Conservation (phyloP, 2,329 filamentous ascomycete species). For the Colletotrichum shisoi region DNA sequence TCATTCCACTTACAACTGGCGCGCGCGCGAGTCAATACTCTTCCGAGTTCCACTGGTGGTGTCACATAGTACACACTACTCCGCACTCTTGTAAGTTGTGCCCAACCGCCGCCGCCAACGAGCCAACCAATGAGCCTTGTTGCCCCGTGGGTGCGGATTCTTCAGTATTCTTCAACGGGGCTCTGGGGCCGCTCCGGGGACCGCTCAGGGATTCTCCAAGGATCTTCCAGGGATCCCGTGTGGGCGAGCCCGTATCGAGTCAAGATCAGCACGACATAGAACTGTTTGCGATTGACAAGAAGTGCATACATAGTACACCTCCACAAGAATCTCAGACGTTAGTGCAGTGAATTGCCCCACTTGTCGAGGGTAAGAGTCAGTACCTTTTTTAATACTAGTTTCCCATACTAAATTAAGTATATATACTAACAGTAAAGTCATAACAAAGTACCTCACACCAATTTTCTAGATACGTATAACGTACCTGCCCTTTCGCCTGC, state of each 20-base stretch:
- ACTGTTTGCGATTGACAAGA: neutral
- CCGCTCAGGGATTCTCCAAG: neutral
- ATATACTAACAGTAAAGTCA: too few relatives aligned
- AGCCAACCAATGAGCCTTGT: conserved; percentile 1
- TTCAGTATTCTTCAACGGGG: neutral
- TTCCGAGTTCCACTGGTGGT: neutral
- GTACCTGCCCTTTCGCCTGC: too few relatives aligned
- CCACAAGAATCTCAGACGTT: too few relatives aligned
- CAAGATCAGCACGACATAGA: neutral
- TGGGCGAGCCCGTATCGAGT: neutral
- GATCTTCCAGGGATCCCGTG: neutral
- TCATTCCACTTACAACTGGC: conserved; percentile 13
- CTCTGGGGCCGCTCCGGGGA: neutral
- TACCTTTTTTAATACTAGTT: too few relatives aligned
- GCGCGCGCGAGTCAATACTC: too few relatives aligned
- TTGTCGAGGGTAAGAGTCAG: too few relatives aligned
- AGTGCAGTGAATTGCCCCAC: too few relatives aligned
- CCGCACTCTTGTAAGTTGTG: neutral
- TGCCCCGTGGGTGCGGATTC: neutral
- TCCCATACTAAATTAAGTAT: too few relatives aligned
- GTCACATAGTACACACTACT: neutral
- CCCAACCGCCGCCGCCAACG: neutral
- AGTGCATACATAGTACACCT: too few relatives aligned
- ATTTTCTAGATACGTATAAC: too few relatives aligned
- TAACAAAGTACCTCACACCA: too few relatives aligned